These are phyloP conservation scores for Stereum hirsutum DNA, from an alignment of 1,284 basidiomycete genomes.

Conservation along the genomic window DNA sequence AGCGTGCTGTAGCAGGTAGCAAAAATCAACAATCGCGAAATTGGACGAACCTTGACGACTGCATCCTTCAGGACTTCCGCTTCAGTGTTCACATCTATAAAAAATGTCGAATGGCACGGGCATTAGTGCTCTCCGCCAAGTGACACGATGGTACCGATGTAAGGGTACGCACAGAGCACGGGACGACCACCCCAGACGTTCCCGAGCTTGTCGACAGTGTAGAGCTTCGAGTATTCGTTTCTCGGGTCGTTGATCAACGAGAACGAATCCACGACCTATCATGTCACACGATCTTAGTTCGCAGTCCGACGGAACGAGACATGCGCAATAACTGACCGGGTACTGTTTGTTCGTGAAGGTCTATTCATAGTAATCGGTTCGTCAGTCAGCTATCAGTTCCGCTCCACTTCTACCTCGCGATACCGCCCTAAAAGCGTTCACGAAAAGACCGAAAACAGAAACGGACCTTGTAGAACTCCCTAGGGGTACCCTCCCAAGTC, in stretches of 20 bases:
- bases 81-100: slow-evolving; percentile 81
- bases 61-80: slow-evolving; percentile 74
- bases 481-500: slow-evolving; percentile 73
- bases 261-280: slow-evolving; percentile 61
- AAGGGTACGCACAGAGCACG: slow-evolving; percentile 63
- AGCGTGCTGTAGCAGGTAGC: not conserved
- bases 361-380: slow-evolving; percentile 5
- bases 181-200: slow-evolving; percentile 85
- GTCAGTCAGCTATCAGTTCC: not conserved
- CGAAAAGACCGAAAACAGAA: not conserved
- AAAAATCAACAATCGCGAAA: not conserved
- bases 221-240: slow-evolving; percentile 76
- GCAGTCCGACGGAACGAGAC: not conserved
- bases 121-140: not conserved
- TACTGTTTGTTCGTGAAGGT: slow-evolving; percentile 12
- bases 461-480: slow-evolving; percentile 59
- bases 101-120: not conserved
- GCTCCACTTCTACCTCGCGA: too few species aligned
- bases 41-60: slow-evolving; percentile 53
- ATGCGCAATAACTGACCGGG: slow-evolving; percentile 1
- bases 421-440: slow-evolving; percentile 6
- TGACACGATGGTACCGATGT: not conserved
- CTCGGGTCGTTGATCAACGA: slow-evolving; percentile 95
- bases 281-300: not conserved
- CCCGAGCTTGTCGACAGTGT: slow-evolving; percentile 88